These are phyloP conservation scores for Acanthamoeba divionensis DNA, from an alignment of 208 protist species.

Conservation along the genomic window DNA sequence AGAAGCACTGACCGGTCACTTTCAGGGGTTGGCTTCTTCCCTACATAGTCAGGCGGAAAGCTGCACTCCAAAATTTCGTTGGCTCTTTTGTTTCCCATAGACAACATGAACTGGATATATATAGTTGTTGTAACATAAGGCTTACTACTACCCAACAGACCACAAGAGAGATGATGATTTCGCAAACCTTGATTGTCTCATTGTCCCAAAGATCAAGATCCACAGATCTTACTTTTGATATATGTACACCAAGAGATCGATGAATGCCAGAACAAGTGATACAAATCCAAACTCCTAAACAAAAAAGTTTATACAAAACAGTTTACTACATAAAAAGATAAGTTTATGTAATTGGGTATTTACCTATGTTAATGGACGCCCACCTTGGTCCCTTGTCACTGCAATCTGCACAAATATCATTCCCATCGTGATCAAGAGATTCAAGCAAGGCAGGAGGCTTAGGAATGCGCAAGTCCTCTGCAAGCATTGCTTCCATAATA, in stretches of 20 bases:
- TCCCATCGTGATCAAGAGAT: background rate
- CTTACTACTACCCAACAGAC: background rate
- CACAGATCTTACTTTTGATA: constrained; percentile 73
- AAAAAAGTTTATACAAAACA: too few relatives aligned
- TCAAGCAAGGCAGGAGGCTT: constrained; percentile 10
- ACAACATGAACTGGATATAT: constrained; percentile 28
- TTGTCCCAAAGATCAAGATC: constrained; percentile 66
- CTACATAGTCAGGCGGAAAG: constrained; percentile 3
- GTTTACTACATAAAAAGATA: too few relatives aligned
- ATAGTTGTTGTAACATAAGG: background rate
- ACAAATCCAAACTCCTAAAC: constrained; percentile 79
- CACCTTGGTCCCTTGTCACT: constrained; percentile 62
- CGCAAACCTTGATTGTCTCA: background rate
- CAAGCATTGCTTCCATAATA: too few relatives aligned
- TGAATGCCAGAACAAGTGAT: constrained; percentile 79
- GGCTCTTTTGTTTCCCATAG: constrained; percentile 38
- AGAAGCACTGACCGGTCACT: background rate
- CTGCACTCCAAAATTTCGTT: constrained; percentile 31
- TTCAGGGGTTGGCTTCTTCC: background rate
- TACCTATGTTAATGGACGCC: constrained; percentile 76
- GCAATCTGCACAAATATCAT: background rate
- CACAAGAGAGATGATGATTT: background rate
- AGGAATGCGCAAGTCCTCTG: background rate
- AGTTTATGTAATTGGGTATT: too few relatives aligned
- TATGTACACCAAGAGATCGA: constrained; percentile 70